Conservation (phyloP, 2,329 filamentous ascomycete species). For the Aspergillus fructus region DNA sequence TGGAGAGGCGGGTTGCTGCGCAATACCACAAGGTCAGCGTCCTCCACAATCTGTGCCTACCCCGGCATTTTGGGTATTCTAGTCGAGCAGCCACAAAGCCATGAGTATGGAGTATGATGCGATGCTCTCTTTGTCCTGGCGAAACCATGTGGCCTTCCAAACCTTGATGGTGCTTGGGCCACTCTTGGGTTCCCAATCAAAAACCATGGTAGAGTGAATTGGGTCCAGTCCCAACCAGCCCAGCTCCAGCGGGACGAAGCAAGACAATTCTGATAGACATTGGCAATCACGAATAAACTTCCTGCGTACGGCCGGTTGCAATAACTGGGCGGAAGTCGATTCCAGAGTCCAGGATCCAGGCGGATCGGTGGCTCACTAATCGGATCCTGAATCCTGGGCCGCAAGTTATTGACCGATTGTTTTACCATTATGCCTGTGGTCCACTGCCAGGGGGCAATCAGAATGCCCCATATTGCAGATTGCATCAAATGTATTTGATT, state of each 20-base stretch:
- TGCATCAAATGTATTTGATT: not conserved
- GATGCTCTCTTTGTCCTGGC: not conserved
- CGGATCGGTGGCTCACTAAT: not conserved
- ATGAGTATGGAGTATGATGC: not conserved
- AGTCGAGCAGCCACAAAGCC: no score
- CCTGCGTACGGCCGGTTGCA: not conserved
- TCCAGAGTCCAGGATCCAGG: slow-evolving; percentile 1
- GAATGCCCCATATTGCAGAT: not conserved
- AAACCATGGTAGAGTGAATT: not conserved
- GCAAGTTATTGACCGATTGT: not conserved
- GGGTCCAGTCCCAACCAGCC: not conserved
- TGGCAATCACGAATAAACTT: not conserved
- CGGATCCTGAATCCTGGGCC: slow-evolving; percentile 2
- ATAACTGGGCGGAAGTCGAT: not conserved
- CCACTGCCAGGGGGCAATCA: not conserved
- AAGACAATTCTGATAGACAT: not conserved
- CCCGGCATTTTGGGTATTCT: not conserved
- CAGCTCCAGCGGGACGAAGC: not conserved
- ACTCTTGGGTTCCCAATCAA: not conserved
- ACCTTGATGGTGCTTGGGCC: not conserved
- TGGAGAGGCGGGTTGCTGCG: not conserved
- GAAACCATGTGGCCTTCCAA: slow-evolving; percentile 18
- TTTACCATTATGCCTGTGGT: not conserved
- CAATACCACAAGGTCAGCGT: not conserved
- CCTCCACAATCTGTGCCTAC: not conserved